Percentiles rank a stretch among this genome's conserved stretches.
These are phyloP conservation scores for Triticum timopheevii DNA, from an alignment of 176 grass and related monocot genomes.

Conservation along the genomic window DNA sequence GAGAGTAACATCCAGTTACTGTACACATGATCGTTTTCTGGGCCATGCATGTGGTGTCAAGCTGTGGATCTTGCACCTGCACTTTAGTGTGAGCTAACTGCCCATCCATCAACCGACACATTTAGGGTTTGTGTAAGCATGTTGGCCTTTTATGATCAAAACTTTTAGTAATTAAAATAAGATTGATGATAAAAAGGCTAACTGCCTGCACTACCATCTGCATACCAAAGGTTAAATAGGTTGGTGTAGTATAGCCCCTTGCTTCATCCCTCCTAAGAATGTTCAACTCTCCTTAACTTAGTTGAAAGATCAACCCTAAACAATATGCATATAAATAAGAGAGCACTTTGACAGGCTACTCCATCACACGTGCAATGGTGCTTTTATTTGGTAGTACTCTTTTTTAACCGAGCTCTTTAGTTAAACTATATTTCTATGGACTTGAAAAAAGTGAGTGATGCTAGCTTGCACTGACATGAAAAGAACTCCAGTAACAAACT, in stretches of 20 bases:
- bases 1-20: not conserved
- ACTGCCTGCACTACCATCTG: not conserved
- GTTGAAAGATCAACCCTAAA: not conserved
- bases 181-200: not conserved
- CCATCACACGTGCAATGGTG: not conserved
- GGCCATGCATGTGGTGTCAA: slow-evolving; percentile 4
- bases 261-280: not conserved
- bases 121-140: not conserved
- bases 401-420: not conserved
- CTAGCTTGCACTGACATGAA: not conserved
- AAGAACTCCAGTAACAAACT: not conserved
- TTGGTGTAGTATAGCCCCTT: not conserved
- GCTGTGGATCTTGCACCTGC: not conserved
- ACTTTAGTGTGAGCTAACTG: slow-evolving; percentile 28
- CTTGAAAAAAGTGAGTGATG: not conserved
- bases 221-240: not conserved
- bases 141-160: slow-evolving; percentile 1
- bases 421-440: not conserved
- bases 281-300: not conserved
- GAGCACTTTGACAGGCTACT: not conserved
- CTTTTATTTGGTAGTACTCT: not conserved
- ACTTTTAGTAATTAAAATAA: not conserved
- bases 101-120: not conserved
- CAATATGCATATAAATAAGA: not conserved
- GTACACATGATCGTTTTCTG: not conserved